Conservation (phyloP, 1,284 basidiomycete genomes). For the Malassezia psittaci region DNA sequence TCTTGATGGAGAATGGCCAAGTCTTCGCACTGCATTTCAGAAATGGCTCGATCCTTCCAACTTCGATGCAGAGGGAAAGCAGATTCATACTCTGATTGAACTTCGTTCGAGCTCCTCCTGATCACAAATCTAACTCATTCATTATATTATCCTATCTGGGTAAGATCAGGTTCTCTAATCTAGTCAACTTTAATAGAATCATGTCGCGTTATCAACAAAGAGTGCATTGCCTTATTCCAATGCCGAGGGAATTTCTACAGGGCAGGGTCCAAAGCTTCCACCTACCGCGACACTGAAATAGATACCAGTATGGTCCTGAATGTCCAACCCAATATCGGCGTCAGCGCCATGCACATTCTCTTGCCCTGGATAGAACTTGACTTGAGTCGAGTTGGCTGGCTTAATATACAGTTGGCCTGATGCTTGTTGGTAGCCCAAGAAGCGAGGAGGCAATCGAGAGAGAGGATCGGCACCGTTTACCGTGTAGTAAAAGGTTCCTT, state of each 20-base stretch:
- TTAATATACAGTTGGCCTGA: slow-evolving; percentile 19
- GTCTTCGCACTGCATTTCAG: slow-evolving; percentile 18
- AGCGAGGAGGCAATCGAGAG: slow-evolving; percentile 12
- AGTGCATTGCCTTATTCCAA: not conserved
- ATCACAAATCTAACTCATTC: too few relatives aligned
- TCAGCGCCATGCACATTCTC: slow-evolving; percentile 17
- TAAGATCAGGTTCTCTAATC: too few relatives aligned
- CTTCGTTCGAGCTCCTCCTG: not conserved
- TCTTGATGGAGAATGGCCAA: slow-evolving; percentile 30
- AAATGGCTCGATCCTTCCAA: slow-evolving; percentile 24
- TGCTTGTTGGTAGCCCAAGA: slow-evolving; percentile 18
- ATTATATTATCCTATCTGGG: too few relatives aligned
- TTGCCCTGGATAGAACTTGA: slow-evolving; percentile 17
- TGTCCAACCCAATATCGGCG: slow-evolving; percentile 1
- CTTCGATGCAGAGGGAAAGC: slow-evolving; percentile 15
- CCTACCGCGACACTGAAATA: slow-evolving; percentile 9
- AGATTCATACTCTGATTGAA: not conserved
- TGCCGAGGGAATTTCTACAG: not conserved
- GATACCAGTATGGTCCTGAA: slow-evolving; percentile 15
- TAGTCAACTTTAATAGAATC: too few relatives aligned
- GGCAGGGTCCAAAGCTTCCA: slow-evolving; percentile 1
- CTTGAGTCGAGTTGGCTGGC: slow-evolving; percentile 15
- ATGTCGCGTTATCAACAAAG: too few relatives aligned
- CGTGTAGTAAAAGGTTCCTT: slow-evolving; percentile 8
- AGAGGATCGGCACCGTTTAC: slow-evolving; percentile 18